Evolutionary conservation across 805 yeast genomes (phyloP).

Genomic region (Candida endomychidarum): DNA sequence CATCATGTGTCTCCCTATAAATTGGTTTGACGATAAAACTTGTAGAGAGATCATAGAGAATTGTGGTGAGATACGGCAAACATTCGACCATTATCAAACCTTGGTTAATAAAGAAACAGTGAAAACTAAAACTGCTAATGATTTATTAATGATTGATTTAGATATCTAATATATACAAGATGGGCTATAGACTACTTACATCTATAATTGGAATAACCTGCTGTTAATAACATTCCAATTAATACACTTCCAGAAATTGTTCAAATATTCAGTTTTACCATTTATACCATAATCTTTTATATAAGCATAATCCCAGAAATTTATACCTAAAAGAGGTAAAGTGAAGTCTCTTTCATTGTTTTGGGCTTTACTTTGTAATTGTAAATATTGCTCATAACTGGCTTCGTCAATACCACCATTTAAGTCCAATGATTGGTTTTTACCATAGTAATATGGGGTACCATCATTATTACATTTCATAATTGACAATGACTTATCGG

Average conservation of each 20-base stretch:
- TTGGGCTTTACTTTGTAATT: conserved; percentile 42
- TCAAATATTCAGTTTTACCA: conserved; percentile 71
- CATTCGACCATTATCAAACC: conserved; percentile 20
- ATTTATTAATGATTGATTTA: conserved; percentile 21
- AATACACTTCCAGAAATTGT: conserved; percentile 71
- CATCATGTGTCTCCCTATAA: conserved; percentile 32
- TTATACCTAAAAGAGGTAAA: conserved; percentile 74
- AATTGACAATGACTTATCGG: conserved; percentile 56
- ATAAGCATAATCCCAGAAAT: conserved; percentile 90
- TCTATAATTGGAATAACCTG: conserved; percentile 43
- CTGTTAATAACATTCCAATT: conserved; percentile 77
- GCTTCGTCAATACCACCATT: conserved; percentile 66
- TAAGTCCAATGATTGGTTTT: conserved; percentile 72
- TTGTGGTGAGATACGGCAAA: conserved; percentile 25
- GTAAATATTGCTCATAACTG: conserved; percentile 47
- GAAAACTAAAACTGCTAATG: conserved; percentile 17
- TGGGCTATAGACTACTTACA: conserved; percentile 4
- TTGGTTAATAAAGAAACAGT: conserved; percentile 19
- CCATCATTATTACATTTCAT: conserved; percentile 69
- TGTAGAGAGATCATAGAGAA: conserved; percentile 27
- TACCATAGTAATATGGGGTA: conserved; percentile 68
- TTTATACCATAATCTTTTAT: conserved; percentile 77
- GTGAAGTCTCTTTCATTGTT: conserved; percentile 54
- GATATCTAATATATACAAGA: conserved; percentile 14
- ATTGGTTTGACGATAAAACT: conserved; percentile 36